Evolutionary conservation across 1,284 basidiomycete genomes (phyloP).

Genomic region (Cystobasidium sp.): DNA sequence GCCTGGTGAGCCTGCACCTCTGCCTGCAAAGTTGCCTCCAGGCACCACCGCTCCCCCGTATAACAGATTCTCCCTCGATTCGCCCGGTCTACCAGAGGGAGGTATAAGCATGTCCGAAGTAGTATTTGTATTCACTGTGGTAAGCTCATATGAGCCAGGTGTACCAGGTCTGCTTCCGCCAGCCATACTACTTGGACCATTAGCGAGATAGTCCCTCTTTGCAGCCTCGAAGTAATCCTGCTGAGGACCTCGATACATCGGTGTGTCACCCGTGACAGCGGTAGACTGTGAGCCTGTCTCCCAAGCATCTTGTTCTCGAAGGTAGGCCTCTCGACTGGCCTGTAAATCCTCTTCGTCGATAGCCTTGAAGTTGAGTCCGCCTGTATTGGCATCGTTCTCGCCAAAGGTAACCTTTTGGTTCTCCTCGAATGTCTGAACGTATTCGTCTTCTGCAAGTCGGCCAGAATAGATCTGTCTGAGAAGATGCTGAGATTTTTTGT

Average conservation of each 20-base stretch:
- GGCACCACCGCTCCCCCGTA: conserved; percentile 10
- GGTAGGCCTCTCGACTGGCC: conserved; percentile 52
- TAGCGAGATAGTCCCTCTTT: conserved; percentile 42
- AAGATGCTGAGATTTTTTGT: conserved; percentile 78
- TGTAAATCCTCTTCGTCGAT: conserved; percentile 57
- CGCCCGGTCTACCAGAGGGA: background rate
- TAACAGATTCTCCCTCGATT: conserved; percentile 38
- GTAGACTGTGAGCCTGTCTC: conserved; percentile 44
- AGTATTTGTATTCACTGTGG: conserved; percentile 17
- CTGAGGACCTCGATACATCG: conserved; percentile 18
- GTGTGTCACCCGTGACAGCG: conserved; percentile 40
- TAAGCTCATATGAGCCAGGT: conserved; percentile 32
- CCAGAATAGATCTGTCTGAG: conserved; percentile 63
- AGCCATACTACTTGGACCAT: conserved; percentile 34
- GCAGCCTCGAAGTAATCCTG: conserved; percentile 28
- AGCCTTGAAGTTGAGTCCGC: conserved; percentile 57
- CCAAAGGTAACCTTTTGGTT: conserved; percentile 64
- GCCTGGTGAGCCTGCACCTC: conserved; percentile 20
- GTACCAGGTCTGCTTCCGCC: conserved; percentile 30
- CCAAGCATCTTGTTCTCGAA: conserved; percentile 53
- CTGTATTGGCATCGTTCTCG: conserved; percentile 64
- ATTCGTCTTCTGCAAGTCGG: conserved; percentile 67
- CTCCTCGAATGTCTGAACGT: conserved; percentile 73
- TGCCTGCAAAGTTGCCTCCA: conserved; percentile 5
- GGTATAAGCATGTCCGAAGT: conserved; percentile 8